Evolutionary conservation across 305 asterid genomes (phyloP).

Genomic region (Fraxinus paxiana): DNA sequence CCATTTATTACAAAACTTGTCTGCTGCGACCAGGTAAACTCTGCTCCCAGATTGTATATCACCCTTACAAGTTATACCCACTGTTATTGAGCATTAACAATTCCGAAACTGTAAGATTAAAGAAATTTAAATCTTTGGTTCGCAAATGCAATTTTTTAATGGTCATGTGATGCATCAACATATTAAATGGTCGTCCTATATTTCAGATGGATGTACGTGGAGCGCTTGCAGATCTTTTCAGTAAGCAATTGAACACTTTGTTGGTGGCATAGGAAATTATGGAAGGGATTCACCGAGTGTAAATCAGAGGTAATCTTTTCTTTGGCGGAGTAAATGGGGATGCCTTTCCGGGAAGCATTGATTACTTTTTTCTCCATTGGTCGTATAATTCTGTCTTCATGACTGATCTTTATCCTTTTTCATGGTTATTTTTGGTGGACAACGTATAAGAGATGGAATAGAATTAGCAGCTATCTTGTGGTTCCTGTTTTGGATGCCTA

Average conservation of each 20-base stretch:
- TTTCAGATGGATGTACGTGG: slow-evolving; percentile 89
- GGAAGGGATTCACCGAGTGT: background rate
- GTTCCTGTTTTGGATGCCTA: background rate
- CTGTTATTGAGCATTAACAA: background rate
- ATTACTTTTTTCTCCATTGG: background rate
- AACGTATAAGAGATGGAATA: background rate
- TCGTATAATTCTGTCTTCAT: background rate
- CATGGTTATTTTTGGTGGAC: background rate
- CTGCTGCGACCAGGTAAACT: slow-evolving; percentile 88
- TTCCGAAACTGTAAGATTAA: background rate
- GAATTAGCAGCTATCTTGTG: background rate
- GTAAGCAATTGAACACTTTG: slow-evolving; percentile 60
- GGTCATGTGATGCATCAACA: background rate
- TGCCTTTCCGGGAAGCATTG: background rate
- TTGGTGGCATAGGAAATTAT: slow-evolving; percentile 16
- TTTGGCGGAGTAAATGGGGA: background rate
- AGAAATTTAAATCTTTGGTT: background rate
- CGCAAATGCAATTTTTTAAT: background rate
- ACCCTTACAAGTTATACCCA: background rate
- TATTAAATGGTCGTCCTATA: background rate
- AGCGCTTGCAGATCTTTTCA: slow-evolving; percentile 77
- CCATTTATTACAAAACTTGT: slow-evolving; percentile 88
- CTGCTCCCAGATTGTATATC: background rate
- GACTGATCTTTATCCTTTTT: background rate
- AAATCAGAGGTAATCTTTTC: background rate